Evolutionary conservation across 164 flowering plant genomes (phyloP), one percentile per base, ranked within the genome.

Genomic region (Vitis rotundifolia): DNA sequence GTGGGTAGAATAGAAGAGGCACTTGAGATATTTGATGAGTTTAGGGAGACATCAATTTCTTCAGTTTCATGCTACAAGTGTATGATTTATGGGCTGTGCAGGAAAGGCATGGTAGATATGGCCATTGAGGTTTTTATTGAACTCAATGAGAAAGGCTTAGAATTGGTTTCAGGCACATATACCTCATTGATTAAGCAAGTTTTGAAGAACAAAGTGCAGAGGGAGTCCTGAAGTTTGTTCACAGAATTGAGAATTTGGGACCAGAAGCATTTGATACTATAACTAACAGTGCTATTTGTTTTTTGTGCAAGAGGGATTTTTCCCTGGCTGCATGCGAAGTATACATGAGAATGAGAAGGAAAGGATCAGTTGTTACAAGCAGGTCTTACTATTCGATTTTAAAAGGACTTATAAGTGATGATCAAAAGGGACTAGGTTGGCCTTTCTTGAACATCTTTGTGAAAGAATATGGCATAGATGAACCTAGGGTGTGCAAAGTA

Each of bases 11-110:
- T 88, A 44, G 80, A 79, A 63, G 88, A 88, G 68, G 97, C 94
- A n/a, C 81, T 91, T 28, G 85, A 90, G 70, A 69, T 88, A 73
- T 88, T 93, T 81, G 87, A 89, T 79, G 86, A 80, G 14, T 87
- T 79, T 64, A 86, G 85, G 74, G 77, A 14, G 31, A 68, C 77
- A 37, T 72, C 81, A 13, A 49, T 67, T 69, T 67, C 81, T 71
- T 81, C 79, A 22, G 78, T 60, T 55, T 78, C 76, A 29, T 82
- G 84, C 68, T 91, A 87, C 78, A 81, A 80, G 66, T 71, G 85
- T 69, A 86, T 88, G 3, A 80, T 93, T 73, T 63, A 61, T 44
- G 85, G 87, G 52, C 88, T 93, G 14, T 90, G 90, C 79, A 64
- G 63, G 63, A 83, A 73, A 4, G 82, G 83, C 50, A 85, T 88